Percentiles rank a stretch among this genome's conserved stretches.
Conservation (phyloP, 805 yeast species). For the Candida chauliodis region DNA sequence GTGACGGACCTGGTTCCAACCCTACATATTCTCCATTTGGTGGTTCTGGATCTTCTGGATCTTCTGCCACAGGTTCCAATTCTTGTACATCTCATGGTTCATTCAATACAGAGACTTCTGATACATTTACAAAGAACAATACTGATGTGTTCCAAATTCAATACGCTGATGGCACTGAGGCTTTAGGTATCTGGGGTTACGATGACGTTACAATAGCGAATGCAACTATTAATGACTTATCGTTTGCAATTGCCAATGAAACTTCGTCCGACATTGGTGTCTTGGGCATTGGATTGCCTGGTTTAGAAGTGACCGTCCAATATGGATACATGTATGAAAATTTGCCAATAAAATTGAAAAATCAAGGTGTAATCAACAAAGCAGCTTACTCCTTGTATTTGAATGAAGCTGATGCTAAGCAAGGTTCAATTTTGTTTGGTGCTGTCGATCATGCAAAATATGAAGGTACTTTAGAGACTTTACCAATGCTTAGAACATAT, state of each 20-base stretch:
- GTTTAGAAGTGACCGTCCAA: conserved; percentile 56
- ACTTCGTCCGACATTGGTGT: conserved; percentile 69
- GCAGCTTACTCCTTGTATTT: conserved; percentile 36
- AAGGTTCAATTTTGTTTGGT: conserved; percentile 40
- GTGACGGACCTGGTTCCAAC: conserved; percentile 8
- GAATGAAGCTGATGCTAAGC: conserved; percentile 18
- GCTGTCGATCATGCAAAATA: conserved; percentile 43
- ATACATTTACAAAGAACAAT: conserved; percentile 35
- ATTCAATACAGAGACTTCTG: conserved; percentile 39
- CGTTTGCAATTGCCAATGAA: conserved; percentile 71
- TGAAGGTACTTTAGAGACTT: conserved; percentile 28
- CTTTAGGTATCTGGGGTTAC: conserved; percentile 55
- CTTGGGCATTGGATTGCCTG: conserved; percentile 67
- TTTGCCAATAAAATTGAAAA: conserved; percentile 32
- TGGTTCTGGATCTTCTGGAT: conserved; percentile 7
- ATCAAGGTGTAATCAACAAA: conserved; percentile 30
- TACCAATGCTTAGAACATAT: conserved; percentile 23
- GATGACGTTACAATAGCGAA: conserved; percentile 58
- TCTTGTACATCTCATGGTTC: conserved; percentile 48
- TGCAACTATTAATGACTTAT: conserved; percentile 44
- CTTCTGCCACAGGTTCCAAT: conserved; percentile 18
- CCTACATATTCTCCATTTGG: conserved; percentile 7
- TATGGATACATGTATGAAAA: conserved; percentile 34
- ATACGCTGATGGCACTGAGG: conserved; percentile 49
- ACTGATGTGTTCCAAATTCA: conserved; percentile 41